Base-by-base conservation (phyloP, 495 filamentous ascomycete species). In the Terfezia boudieri region DNA sequence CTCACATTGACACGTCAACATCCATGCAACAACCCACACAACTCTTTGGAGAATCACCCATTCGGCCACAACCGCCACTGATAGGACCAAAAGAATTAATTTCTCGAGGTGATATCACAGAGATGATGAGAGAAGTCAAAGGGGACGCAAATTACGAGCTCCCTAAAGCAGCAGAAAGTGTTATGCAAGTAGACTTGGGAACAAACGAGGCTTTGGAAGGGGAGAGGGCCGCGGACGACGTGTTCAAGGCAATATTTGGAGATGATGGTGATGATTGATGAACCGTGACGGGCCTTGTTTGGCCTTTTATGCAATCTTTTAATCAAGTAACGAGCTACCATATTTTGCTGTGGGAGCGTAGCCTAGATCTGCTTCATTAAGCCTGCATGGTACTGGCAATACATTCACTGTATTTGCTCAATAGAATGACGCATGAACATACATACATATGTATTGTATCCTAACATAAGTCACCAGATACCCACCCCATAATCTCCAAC, bases 171-270 rank as follows among this genome's bases (percentile, higher is more conserved):
- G 55, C 56, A 51, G 46, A 23, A 17, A 46, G 4, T 4, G 67
- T 71, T 49, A 65, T 67, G 4, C 62, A 16, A n/a, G 68, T 95
- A 41, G 80, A 94, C 69, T 74, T 81, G 0, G 82, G 85, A 55
- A 75, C 71, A 53, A 98, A 95, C 64, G 84, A 90, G 56, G 89
- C 90, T 12, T 61, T 98, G 35, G 88, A 93, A 60, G 83, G 75
- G 0, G 74, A 82, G 59, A 79, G 79, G 55, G 84, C 88, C 5
- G 81, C 81, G 2, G 89, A 94, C 50, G 86, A 82, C n/a, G 80
- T 95, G 4, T 92, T 98, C 62, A 84, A 80, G 65, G 86, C 86
- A 20, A 86, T 98, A 14, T 98, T 98, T 72, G 90, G 89, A 9
- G 85, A 83, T 67, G 79, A 81, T 64, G 83, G 81, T 12, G 73